A percentile compares a stretch with the other conserved stretches of the same genome.
These are phyloP conservation scores for Coniochaeta sp. DNA, from an alignment of 2,329 filamentous ascomycete species.

Conservation along the genomic window DNA sequence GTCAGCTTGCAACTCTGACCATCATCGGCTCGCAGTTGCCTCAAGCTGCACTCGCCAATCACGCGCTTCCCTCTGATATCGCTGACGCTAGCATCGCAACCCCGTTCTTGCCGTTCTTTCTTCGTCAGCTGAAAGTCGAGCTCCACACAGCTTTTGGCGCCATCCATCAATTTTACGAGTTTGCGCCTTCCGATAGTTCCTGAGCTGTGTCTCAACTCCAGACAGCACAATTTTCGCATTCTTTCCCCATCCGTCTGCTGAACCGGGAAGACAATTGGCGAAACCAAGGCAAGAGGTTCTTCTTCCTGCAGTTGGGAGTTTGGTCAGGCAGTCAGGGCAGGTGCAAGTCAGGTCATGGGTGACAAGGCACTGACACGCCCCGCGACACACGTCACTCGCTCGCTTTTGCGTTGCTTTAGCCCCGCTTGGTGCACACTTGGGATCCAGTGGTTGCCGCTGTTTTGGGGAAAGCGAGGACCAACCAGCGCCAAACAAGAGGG, in stretches of 20 bases:
- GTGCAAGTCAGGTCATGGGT: no score
- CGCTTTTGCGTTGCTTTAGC: neutral
- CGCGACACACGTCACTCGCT: neutral
- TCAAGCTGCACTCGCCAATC: neutral
- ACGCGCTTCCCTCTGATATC: neutral
- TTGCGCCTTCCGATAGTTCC: slow-evolving; percentile 1
- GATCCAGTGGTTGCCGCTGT: neutral
- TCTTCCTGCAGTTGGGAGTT: no score
- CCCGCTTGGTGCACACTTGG: neutral
- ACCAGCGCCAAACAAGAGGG: no score
- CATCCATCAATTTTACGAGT: no score
- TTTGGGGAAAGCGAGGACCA: neutral
- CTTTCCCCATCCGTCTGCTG: no score
- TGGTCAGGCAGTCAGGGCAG: no score
- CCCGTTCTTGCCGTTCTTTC: neutral
- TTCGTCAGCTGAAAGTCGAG: no score
- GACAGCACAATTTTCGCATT: neutral
- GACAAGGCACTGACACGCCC: neutral
- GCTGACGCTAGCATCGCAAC: neutral
- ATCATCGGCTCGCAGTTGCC: neutral
- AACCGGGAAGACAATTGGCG: no score
- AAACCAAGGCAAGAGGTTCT: no score
- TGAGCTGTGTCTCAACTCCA: neutral
- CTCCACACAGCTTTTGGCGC: neutral
- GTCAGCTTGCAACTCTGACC: neutral